Conservation (phyloP, 768 basidiomycete species). For the Trametes gibbosa region DNA sequence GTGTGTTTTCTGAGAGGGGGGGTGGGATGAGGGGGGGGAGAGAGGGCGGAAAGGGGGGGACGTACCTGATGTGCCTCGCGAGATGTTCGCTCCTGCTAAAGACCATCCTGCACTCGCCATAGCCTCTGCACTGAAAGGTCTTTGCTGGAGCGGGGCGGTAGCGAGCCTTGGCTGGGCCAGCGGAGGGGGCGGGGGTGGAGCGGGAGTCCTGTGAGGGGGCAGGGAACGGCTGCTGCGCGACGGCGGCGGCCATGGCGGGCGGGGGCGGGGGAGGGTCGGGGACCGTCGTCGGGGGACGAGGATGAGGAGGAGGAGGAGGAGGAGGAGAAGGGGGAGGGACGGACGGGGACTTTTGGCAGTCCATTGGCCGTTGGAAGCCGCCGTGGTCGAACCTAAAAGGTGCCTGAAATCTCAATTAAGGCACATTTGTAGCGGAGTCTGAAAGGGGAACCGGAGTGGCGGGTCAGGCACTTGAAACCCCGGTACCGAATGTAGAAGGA, state of each 20-base stretch:
- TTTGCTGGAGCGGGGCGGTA: constrained; percentile 86
- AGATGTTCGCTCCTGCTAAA: constrained; percentile 95
- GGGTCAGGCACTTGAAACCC: constrained; percentile 21
- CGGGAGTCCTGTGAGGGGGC: constrained; percentile 14
- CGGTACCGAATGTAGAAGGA: constrained; percentile 20
- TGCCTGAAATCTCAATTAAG: constrained; percentile 28
- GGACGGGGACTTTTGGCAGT: constrained; percentile 20
- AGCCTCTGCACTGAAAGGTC: constrained; percentile 94
- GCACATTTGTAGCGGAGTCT: constrained; percentile 22
- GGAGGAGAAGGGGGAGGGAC: background rate
- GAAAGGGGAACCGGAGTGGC: constrained; percentile 2
- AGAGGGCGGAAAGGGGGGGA: constrained; percentile 19
- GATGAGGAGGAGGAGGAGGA: background rate
- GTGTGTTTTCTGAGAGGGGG: constrained; percentile 81
- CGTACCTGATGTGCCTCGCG: constrained; percentile 91
- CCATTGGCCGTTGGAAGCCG: constrained; percentile 22
- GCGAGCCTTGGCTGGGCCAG: constrained; percentile 43
- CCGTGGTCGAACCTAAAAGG: constrained; percentile 22
- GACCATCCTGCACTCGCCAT: constrained; percentile 94
- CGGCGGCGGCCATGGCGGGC: constrained; percentile 28
- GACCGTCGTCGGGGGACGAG: background rate
- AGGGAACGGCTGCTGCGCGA: constrained; percentile 20
- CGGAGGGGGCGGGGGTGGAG: constrained; percentile 5
- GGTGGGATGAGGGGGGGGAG: constrained; percentile 20
- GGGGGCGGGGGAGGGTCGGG: constrained; percentile 1